Base-by-base conservation (phyloP, 352 stramenopile genomes). In the Thalassiosira delicatula region DNA sequence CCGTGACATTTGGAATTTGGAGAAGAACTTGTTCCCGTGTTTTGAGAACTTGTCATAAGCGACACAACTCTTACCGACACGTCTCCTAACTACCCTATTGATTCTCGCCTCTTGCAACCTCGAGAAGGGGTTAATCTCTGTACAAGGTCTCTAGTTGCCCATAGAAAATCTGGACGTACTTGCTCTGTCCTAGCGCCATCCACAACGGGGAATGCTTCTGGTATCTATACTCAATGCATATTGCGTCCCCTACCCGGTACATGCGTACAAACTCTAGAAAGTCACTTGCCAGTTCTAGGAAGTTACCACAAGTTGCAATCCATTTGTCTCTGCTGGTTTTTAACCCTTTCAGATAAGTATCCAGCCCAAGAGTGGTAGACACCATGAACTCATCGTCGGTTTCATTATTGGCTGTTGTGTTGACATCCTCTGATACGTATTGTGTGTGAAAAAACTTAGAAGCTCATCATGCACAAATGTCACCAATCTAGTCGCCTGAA, bases 401-500 rank as follows among this genome's bases (percentile, higher is more conserved):
- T n/a, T n/a, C n/a, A n/a, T n/a, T n/a, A n/a, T n/a, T n/a, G n/a
- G n/a, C n/a, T n/a, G n/a, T n/a, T n/a, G n/a, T n/a, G n/a, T n/a
- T n/a, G 42, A 51, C 3, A 66, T 32, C 2, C 27, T 63, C 56
- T 44, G 56, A 46, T 4, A 69, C 33, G 33, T 35, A 69, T 32
- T 33, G 9, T 69, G 60, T 3, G 14, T 33, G 21, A 69, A 53
- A 19, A 53, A 69, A 9, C 33, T 51, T n/a, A 3, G 12, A 1
- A 69, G 23, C 21, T 69, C 32, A n/a, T 69, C 33, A 54, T 33
- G n/a, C n/a, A n/a, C n/a, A n/a, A n/a, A n/a, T n/a, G n/a, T n/a
- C n/a, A n/a, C n/a, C n/a, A n/a, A n/a, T 32, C 60, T n/a, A 21
- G 30, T 32, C 54, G 60, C 60, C 33, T 69, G 60, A 19, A 32